Evolutionary conservation across 352 stramenopile genomes (phyloP), one percentile per base, ranked within the genome.

Genomic region (Thraustotheca clavata): DNA sequence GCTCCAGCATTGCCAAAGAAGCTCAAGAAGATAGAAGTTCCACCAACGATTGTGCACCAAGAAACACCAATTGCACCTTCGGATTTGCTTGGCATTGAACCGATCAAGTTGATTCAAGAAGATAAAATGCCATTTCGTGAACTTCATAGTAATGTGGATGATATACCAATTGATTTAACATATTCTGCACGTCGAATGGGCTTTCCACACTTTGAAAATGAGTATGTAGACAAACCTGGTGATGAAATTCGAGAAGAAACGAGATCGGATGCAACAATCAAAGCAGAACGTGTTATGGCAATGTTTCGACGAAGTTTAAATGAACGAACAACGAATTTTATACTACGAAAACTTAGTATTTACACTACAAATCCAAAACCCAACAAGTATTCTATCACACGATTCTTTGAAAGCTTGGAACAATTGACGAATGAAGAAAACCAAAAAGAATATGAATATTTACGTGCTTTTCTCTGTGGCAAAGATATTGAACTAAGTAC

Each of bases 241-340:
- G 70, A 75, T 54, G 69, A 76, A 29, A 82, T 91, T 55, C 79
- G 85, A n/a, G 80, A 91, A 59, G 85, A 94, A 52, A 74, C 75
- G 7, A 73, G 85, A 43, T 70, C 72, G 18, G 75, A 82, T 27
- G 82, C 85, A 1, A 87, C 77, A 0, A 70, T 68, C 29, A 91
- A 89, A 67, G 83, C 85, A 24, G 85, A 94, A 73, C 71, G 74
- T 38, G 86, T 94, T 39, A 75, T 94, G 50, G 80, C 80, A 4
- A 73, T 91, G 41, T 50, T 94, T 38, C 82, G 85, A 11, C 80
- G 91, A 67, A 89, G 82, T 61, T 88, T 94, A 79, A 91, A 77
- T 29, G 85, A 94, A 49, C 70, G 90, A 9, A 77, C 88, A 67
- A 90, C 91, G 29, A 80, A 84, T 62, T 84, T 86, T 59, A 77